Evolutionary conservation across 176 grass and related monocot species (phyloP), one percentile per base, ranked within the genome.

Genomic region (Cenchrus americanus): DNA sequence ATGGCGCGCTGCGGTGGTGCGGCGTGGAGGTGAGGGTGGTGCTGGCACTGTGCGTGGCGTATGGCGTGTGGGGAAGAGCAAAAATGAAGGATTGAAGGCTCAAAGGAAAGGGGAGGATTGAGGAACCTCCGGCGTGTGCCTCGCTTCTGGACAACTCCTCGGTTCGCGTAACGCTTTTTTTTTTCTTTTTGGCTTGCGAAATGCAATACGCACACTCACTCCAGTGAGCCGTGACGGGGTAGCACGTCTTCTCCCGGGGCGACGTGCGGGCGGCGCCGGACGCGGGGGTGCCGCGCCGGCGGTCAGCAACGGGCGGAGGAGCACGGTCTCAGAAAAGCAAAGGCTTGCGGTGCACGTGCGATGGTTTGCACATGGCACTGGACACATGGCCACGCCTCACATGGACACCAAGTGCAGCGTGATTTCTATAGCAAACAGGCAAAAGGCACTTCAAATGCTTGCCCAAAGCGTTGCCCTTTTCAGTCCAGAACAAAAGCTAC

Each of bases 61-160:
- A 12, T 48, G 10, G 5, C 22, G 68, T 23, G 69, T 40, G 41
- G 41, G 42, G 27, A 34, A 10, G 67, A 23, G 42, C 9, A 14
- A 42, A 19, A 48, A n/a, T 68, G 21, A 51, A 41, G 22, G 1
- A 26, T n/a, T n/a, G n/a, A n/a, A n/a, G n/a, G n/a, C n/a, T n/a
- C n/a, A n/a, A n/a, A n/a, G n/a, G n/a, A n/a, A n/a, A n/a, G 26
- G 10, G 14, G 49, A 5, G 30, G 64, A 67, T 42, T 21, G 65
- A 11, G 0, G 23, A 19, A 15, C 17, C 26, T 53, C 42, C 26
- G 83, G 30, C 73, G 73, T 61, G 83, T 69, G 41, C 65, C 22
- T 32, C 52, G 46, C 18, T 85, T 85, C 83, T 13, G 15, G 65
- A 79, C 21, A 79, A 19, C 65, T 59, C 83, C 2, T 78, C 53